These are phyloP conservation scores for Colletotrichum destructivum DNA, from an alignment of 2,329 filamentous ascomycete species.

Conservation along the genomic window DNA sequence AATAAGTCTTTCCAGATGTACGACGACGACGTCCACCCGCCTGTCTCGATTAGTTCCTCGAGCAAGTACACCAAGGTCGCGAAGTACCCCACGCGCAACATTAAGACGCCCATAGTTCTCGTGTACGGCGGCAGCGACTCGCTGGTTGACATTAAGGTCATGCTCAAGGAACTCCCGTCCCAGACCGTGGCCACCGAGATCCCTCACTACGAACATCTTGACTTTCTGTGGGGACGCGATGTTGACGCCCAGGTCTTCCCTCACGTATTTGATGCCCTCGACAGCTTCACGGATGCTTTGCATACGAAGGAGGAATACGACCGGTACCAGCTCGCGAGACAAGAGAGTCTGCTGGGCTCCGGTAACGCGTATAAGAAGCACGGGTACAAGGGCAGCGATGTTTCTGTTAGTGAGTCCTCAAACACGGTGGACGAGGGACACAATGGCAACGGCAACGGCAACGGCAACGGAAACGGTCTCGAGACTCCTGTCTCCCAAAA, in stretches of 20 bases:
- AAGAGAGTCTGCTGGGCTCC: constrained; percentile 63
- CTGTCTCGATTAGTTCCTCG: constrained; percentile 77
- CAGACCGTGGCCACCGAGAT: constrained; percentile 91
- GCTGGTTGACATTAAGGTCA: constrained; percentile 91
- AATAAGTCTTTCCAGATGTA: constrained; percentile 99
- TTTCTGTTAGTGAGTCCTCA: constrained; percentile 42
- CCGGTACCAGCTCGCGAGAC: constrained; percentile 67
- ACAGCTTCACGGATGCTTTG: constrained; percentile 75
- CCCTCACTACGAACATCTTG: constrained; percentile 94
- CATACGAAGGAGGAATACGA: constrained; percentile 74
- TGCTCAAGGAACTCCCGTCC: constrained; percentile 88
- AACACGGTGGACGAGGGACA: constrained; percentile 27
- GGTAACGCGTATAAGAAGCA: constrained; percentile 51
- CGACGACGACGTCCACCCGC: constrained; percentile 91
- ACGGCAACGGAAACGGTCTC: constrained; percentile 16
- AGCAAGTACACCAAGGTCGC: constrained; percentile 96
- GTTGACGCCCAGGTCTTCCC: constrained; percentile 89
- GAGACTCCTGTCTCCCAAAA: constrained; percentile 22
- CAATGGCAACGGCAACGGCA: constrained; percentile 4
- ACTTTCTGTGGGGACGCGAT: constrained; percentile 94
- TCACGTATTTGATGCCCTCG: constrained; percentile 90
- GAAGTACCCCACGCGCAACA: constrained; percentile 96
- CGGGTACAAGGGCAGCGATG: constrained; percentile 48
- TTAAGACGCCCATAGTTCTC: constrained; percentile 93
- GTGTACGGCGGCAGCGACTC: constrained; percentile 96